Conservation (phyloP, 345 rosid genomes). For the Hibiscus mutabilis region DNA sequence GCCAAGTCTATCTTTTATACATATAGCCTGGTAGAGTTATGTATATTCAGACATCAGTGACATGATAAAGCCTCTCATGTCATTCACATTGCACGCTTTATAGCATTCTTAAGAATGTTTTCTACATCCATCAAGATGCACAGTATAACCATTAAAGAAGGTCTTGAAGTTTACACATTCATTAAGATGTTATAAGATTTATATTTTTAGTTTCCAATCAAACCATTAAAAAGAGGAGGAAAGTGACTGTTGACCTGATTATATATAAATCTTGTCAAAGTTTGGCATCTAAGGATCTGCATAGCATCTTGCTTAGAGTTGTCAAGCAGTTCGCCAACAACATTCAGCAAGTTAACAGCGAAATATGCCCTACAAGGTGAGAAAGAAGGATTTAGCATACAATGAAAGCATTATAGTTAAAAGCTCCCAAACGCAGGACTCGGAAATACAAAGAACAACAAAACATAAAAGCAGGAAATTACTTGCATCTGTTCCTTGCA, state of each 20-base stretch:
- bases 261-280: slow-evolving; percentile 68
- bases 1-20: no score
- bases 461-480: no score
- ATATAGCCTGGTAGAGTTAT: background rate
- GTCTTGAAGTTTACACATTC: background rate
- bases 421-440: no score
- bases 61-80: background rate
- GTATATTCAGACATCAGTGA: background rate
- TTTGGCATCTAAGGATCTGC: slow-evolving; percentile 78
- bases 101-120: background rate
- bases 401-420: no score
- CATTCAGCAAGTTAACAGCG: slow-evolving; percentile 69
- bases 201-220: background rate
- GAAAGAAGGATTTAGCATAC: background rate
- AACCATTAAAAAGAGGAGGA: background rate
- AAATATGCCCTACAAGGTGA: slow-evolving; percentile 65
- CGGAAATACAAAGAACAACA: no score
- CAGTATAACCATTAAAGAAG: background rate
- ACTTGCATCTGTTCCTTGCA: slow-evolving; percentile 89
- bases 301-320: slow-evolving; percentile 59
- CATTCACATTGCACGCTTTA: background rate
- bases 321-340: slow-evolving; percentile 66
- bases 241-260: slow-evolving; percentile 42
- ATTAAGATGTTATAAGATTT: background rate
- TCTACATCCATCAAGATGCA: background rate